Evolutionary conservation across 1,284 basidiomycete species (phyloP), one percentile per base, ranked within the genome.

Genomic region (Puccinia triticina): DNA sequence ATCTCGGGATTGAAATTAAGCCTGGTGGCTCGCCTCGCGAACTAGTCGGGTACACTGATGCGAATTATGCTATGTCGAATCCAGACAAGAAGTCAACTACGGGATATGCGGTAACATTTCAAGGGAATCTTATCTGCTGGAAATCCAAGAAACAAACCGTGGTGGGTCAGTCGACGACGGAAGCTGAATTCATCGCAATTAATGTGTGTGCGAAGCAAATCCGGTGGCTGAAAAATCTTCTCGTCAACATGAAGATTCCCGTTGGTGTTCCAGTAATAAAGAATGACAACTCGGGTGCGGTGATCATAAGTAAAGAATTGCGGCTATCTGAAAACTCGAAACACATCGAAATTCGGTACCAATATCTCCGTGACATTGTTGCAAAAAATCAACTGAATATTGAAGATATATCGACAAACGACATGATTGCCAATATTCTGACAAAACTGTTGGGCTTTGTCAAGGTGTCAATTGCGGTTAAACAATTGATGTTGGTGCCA

Each of bases 291-390:
- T n/a, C n/a, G n/a, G n/a, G n/a, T n/a, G n/a, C n/a, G n/a, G n/a
- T n/a, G n/a, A n/a, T n/a, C n/a, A n/a, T n/a, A n/a, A n/a, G n/a
- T n/a, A n/a, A n/a, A n/a, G n/a, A n/a, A n/a, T 59, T 32, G 8
- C 57, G n/a, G n/a, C n/a, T n/a, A n/a, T n/a, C 32, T 34, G 73
- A 59, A 43, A 66, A 77, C 12, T 43, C 57, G 3, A 61, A 77
- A 21, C 75, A 77, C n/a, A 77, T 77, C 50, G 59, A 77, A 66
- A 34, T 77, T 18, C n/a, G 59, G 10, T 77, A 46, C 66, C 75
- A 77, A 66, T 77, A 77, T 77, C 12, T 77, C 43, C 34, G 32
- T 18, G 12, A 77, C 26, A 57, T 77, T 14, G 43, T 77, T 8
- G 48, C 12, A 0, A 11, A 66, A 50, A 77, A 66, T n/a, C 26